Conservation (phyloP, 108 stramenopile species). For the Cyclostephanos invisitatus region DNA sequence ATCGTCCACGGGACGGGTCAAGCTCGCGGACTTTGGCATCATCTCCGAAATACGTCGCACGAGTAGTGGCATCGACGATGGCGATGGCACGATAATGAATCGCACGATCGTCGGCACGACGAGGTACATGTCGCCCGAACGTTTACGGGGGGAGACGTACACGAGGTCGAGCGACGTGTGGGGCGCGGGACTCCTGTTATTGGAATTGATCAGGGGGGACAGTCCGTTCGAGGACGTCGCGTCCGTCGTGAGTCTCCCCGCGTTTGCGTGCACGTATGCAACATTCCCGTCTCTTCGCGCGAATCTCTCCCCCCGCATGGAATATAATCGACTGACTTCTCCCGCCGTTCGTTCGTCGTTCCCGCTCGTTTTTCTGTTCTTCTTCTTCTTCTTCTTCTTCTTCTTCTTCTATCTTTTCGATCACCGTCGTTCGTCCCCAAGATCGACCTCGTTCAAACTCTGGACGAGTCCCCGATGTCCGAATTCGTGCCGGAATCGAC, state of each 20-base stretch:
- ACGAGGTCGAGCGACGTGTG: slow-evolving; percentile 83
- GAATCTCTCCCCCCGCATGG: neutral
- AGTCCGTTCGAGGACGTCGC: slow-evolving; percentile 58
- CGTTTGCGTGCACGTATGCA: too few relatives aligned
- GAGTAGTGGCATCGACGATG: slow-evolving; percentile 19
- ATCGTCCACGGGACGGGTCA: slow-evolving; percentile 71
- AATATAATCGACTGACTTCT: too few relatives aligned
- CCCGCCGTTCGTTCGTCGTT: too few relatives aligned
- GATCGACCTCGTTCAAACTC: slow-evolving; percentile 43
- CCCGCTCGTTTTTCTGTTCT: too few relatives aligned
- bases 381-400: neutral
- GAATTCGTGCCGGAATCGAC: slow-evolving; percentile 30
- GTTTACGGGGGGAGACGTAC: slow-evolving; percentile 77
- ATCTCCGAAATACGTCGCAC: slow-evolving; percentile 34
- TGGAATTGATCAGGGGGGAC: slow-evolving; percentile 66
- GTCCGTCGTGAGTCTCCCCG: slow-evolving; percentile 50
- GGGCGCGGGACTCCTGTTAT: slow-evolving; percentile 84
- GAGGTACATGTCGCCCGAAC: slow-evolving; percentile 89
- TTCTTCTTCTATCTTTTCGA: neutral
- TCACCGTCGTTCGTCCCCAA: neutral
- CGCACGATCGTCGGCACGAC: slow-evolving; percentile 87
- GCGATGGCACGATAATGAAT: slow-evolving; percentile 51
- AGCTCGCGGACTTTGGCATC: slow-evolving; percentile 94
- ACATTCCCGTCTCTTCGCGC: too few relatives aligned
- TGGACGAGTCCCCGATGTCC: slow-evolving; percentile 35